phyloP scores from a whole-genome alignment of 129 eudicot genomes.

The Centrapalus pauciflorus region DNA sequence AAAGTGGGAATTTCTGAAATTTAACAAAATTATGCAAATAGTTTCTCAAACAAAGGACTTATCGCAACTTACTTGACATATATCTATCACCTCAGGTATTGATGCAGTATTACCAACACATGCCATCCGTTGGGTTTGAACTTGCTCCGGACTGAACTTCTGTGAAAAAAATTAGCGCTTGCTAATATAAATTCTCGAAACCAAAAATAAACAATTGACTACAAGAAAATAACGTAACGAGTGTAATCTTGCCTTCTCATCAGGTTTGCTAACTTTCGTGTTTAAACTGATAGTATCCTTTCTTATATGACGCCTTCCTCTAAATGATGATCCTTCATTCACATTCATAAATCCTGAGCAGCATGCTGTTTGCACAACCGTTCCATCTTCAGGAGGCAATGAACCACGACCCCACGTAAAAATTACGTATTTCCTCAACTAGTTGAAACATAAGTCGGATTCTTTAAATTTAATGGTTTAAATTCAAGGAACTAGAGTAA shows the following conservation, averaged over 20 bases:
- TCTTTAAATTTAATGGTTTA: neutral
- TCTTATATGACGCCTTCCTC: slow-evolving; percentile 28
- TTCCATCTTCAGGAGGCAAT: slow-evolving; percentile 36
- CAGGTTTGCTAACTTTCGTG: slow-evolving; percentile 32
- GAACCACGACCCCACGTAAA: slow-evolving; percentile 69
- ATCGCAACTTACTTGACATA: slow-evolving; percentile 28
- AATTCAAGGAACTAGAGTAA: neutral
- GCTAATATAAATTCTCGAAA: slow-evolving; percentile 1
- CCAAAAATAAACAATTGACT: neutral
- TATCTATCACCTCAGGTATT: neutral
- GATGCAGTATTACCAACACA: slow-evolving; percentile 25
- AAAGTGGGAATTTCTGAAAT: no score
- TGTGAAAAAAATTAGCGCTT: slow-evolving; percentile 4
- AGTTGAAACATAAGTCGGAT: slow-evolving; percentile 13
- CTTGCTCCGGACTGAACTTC: slow-evolving; percentile 24
- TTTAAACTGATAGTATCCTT: slow-evolving; percentile 46
- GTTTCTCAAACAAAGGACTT: neutral
- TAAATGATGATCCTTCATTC: slow-evolving; percentile 42
- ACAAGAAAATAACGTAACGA: neutral
- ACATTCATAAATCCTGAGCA: slow-evolving; percentile 38
- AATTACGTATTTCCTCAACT: slow-evolving; percentile 78
- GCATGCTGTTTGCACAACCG: slow-evolving; percentile 29
- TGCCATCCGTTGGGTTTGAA: slow-evolving; percentile 21
- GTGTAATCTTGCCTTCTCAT: slow-evolving; percentile 35
- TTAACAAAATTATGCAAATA: neutral